A percentile compares a stretch with the other conserved stretches of the same genome.
Evolutionary conservation across 371 early-diverging fungal genomes (phyloP).

Genomic region (Mortierella sp.): DNA sequence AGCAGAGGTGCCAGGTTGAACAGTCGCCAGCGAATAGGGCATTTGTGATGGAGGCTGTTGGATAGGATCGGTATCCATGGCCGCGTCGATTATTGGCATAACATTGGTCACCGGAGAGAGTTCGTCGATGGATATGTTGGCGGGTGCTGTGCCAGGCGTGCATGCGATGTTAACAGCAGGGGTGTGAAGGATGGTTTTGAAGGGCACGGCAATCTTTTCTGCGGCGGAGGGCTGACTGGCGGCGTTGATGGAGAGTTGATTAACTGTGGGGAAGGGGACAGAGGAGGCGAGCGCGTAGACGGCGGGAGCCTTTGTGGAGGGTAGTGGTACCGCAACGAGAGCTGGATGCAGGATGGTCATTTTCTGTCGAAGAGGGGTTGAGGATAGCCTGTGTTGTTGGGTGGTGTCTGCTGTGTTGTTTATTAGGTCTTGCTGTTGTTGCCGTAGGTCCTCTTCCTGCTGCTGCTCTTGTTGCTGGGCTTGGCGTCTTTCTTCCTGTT

Average conservation of each 20-base stretch:
- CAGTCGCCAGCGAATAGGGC: neutral
- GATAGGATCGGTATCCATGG: neutral
- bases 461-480: neutral
- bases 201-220: slow-evolving; percentile 28
- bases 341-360: slow-evolving; percentile 39
- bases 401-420: neutral
- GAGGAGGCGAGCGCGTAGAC: slow-evolving; percentile 38
- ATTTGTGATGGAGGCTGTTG: neutral
- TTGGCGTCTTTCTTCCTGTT: neutral
- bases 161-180: neutral
- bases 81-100: neutral
- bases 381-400: neutral
- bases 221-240: slow-evolving; percentile 1
- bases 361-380: slow-evolving; percentile 8
- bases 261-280: slow-evolving; percentile 27
- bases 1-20: neutral
- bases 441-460: neutral
- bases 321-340: slow-evolving; percentile 8
- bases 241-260: slow-evolving; percentile 23
- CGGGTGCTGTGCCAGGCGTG: neutral
- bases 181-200: slow-evolving; percentile 25
- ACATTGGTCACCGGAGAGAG: neutral
- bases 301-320: slow-evolving; percentile 29
- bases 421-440: slow-evolving; percentile 7
- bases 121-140: neutral